Evolutionary conservation across 2,329 filamentous ascomycete species (phyloP).

Genomic region (Ophiosphaerella narmari): DNA sequence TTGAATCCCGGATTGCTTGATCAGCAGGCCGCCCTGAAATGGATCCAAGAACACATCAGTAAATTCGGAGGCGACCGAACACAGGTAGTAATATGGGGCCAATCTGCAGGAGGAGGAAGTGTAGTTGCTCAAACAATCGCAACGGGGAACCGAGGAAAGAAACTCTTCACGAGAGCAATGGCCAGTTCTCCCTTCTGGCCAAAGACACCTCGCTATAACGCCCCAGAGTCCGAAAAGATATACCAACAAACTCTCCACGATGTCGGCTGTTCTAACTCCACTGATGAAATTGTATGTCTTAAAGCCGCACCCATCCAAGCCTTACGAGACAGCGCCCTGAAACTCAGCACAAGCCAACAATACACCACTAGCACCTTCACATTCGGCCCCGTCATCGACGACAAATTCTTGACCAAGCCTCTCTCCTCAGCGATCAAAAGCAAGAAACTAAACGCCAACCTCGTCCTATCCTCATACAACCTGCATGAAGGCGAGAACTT

Average conservation of each 20-base stretch:
- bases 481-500: conserved; percentile 68
- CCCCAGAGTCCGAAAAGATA: conserved; percentile 56
- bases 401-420: conserved; percentile 54
- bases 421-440: conserved; percentile 52
- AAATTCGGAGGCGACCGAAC: conserved; percentile 59
- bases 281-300: conserved; percentile 58
- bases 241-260: conserved; percentile 55
- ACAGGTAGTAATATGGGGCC: conserved; percentile 61
- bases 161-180: conserved; percentile 58
- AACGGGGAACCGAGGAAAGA: conserved; percentile 48
- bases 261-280: conserved; percentile 51
- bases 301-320: conserved; percentile 59
- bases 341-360: conserved; percentile 54
- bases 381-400: conserved; percentile 66
- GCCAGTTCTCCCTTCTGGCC: conserved; percentile 63
- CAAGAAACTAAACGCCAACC: conserved; percentile 51
- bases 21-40: conserved; percentile 58
- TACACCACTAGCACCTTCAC: conserved; percentile 63
- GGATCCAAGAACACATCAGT: conserved; percentile 59
- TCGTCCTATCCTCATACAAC: conserved; percentile 63
- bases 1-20: conserved; percentile 60
- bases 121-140: conserved; percentile 61
- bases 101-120: conserved; percentile 60
- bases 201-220: conserved; percentile 60
- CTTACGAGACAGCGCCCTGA: conserved; percentile 58